Base-by-base conservation (phyloP, 192 early-diverging fungal species). In the Coemansia biformis region DNA sequence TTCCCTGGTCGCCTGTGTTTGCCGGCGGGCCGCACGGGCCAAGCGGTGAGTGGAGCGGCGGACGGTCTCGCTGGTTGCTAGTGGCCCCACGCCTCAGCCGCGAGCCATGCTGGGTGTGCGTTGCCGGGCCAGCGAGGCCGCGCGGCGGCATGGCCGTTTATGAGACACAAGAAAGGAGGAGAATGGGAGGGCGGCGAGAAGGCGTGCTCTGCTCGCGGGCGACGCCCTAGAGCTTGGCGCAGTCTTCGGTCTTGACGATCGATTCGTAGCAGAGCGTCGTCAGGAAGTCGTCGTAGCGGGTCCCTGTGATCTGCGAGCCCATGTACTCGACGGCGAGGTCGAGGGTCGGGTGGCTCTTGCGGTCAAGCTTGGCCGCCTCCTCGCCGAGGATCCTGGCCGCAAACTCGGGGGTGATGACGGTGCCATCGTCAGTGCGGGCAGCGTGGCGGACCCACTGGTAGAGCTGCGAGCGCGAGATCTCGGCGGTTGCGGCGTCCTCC, bases 401-500 rank as follows among this genome's bases (percentile, higher is more conserved):
- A 45, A 77, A 89, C 50, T 86, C 81, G 8, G 87, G 80, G 8
- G 90, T 94, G 33, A 98, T 76, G 33, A 66, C 78, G 26, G 82
- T 79, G 38, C 92, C 92, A 26, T 93, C 87, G 34, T 78, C 76
- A 10, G 91, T 94, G 60, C 79, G 83, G 32, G 85, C 79, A 22
- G 77, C 63, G 70, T 98, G 92, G 57, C 81, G 83, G 32, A 87
- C 91, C 95, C 95, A 98, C 79, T 98, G 95, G 84, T 86, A 98
- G 9, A 98, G 73, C 80, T 98, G 95, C 30, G 88, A 89, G 43
- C 95, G 86, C 4, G 91, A 93, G 57, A 98, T 98, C 79, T 98
- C 95, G 31, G 92, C 92, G 1, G 95, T 98, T 15, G 95, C 95
- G 2, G 92, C 92, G 57, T 98, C 95, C 77, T 98, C 95, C 95